phyloP scores from a whole-genome alignment of 1,139 yeast genomes.

The Debaryomyces coudertii region DNA sequence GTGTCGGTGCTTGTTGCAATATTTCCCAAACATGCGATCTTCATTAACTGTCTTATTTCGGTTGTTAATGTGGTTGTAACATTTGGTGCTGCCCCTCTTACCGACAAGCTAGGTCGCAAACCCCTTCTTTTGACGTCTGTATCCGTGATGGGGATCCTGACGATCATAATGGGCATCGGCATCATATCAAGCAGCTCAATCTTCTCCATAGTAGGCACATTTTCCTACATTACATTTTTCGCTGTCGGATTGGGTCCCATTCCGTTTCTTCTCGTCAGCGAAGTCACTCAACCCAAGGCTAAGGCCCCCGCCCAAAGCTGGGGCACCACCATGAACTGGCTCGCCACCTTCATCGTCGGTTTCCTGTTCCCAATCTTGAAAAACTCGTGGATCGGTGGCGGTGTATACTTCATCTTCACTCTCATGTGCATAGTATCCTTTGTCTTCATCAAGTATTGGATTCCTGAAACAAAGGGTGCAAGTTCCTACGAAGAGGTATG shows the following conservation, averaged over 20 bases:
- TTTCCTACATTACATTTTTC: slow-evolving; percentile 76
- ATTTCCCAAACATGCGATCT: slow-evolving; percentile 69
- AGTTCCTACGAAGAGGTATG: slow-evolving; percentile 63
- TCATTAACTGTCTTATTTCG: slow-evolving; percentile 75
- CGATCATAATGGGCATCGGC: slow-evolving; percentile 68
- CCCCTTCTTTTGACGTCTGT: slow-evolving; percentile 70
- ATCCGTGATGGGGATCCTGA: slow-evolving; percentile 66
- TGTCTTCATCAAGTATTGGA: slow-evolving; percentile 45
- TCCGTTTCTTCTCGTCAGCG: slow-evolving; percentile 88
- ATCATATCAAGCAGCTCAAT: slow-evolving; percentile 52
- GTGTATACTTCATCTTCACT: slow-evolving; percentile 77
- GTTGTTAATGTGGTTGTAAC: slow-evolving; percentile 74
- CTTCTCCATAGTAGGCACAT: slow-evolving; percentile 66
- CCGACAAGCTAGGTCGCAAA: slow-evolving; percentile 77
- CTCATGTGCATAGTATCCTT: slow-evolving; percentile 53
- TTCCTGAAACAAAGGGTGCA: slow-evolving; percentile 85
- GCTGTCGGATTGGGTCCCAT: slow-evolving; percentile 95
- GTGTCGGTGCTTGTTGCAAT: slow-evolving; percentile 73
- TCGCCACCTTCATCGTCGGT: slow-evolving; percentile 83
- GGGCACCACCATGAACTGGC: slow-evolving; percentile 91
- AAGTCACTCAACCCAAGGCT: slow-evolving; percentile 78
- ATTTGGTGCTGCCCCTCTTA: slow-evolving; percentile 66
- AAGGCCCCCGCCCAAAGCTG: slow-evolving; percentile 89
- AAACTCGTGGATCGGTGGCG: slow-evolving; percentile 64
- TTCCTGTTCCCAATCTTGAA: slow-evolving; percentile 76